These are phyloP conservation scores for Physcomitrellopsis africana DNA, from an alignment of 225 moss, liverwort and hornwort genomes.

Conservation along the genomic window DNA sequence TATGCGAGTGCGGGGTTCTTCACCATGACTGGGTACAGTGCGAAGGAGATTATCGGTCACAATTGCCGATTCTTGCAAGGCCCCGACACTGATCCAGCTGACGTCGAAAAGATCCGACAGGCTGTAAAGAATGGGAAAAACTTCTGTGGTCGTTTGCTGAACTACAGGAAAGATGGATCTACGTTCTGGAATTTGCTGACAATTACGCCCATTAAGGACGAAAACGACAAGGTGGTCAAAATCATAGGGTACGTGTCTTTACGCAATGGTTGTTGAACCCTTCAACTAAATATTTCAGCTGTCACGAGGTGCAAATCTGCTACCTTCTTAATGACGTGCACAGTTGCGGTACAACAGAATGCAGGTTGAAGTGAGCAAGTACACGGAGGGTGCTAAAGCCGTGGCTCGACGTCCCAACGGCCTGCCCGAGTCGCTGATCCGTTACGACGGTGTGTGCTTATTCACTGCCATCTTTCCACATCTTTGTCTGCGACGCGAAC, in stretches of 20 bases:
- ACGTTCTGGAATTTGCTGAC: constrained; percentile 95
- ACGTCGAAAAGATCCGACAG: constrained; percentile 69
- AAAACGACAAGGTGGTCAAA: constrained; percentile 76
- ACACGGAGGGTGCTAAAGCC: constrained; percentile 85
- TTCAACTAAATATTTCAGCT: too few relatives aligned
- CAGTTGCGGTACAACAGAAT: constrained; percentile 54
- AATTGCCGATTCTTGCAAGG: constrained; percentile 98
- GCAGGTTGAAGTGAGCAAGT: constrained; percentile 99
- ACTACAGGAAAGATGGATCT: constrained; percentile 84
- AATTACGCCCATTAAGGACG: constrained; percentile 91
- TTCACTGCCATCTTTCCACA: not conserved
- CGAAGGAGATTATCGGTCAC: constrained; percentile 77
- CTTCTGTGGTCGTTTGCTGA: constrained; percentile 82
- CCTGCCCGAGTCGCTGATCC: constrained; percentile 88
- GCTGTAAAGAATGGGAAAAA: constrained; percentile 78
- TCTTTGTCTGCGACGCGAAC: too few relatives aligned
- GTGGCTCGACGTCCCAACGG: constrained; percentile 85
- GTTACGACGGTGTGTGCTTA: constrained; percentile 70
- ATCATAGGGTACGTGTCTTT: constrained; percentile 73
- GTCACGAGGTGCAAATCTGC: too few relatives aligned
- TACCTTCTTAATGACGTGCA: too few relatives aligned
- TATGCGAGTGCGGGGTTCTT: constrained; percentile 94
- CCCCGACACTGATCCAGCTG: constrained; percentile 69
- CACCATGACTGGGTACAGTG: constrained; percentile 81
- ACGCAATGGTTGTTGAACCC: constrained; percentile 5